These are phyloP conservation scores for Colletotrichum shisoi DNA, from an alignment of 2,329 filamentous ascomycete genomes.

Conservation along the genomic window DNA sequence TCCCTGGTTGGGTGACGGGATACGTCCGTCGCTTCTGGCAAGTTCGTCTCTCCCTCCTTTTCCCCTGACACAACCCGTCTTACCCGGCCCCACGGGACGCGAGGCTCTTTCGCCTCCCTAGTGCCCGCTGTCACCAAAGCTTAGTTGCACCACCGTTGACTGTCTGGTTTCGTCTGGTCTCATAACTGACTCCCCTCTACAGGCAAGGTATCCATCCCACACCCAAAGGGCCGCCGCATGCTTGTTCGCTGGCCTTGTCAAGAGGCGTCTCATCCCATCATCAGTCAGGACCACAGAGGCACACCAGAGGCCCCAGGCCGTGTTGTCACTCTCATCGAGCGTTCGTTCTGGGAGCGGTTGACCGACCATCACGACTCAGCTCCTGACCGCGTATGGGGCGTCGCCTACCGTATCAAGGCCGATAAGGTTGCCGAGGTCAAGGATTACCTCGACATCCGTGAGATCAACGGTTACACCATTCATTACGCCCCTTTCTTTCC, in stretches of 20 bases:
- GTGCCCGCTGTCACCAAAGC: conserved; percentile 31
- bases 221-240: background rate
- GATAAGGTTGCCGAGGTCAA: conserved; percentile 80
- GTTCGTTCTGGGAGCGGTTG: conserved; percentile 80
- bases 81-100: conserved; percentile 23
- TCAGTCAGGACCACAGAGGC: conserved; percentile 93
- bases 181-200: conserved; percentile 33
- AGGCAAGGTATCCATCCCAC: conserved; percentile 49
- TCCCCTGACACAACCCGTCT: conserved; percentile 28
- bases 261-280: conserved; percentile 20
- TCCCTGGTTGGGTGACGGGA: conserved; percentile 89
- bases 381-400: conserved; percentile 82
- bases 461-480: conserved; percentile 97
- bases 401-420: conserved; percentile 83
- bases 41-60: conserved; percentile 62
- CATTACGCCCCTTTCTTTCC: conserved; percentile 88
- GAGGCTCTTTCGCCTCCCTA: conserved; percentile 14
- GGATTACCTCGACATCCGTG: conserved; percentile 90
- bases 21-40: conserved; percentile 99
- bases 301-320: conserved; percentile 87
- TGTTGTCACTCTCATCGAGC: conserved; percentile 91
- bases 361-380: conserved; percentile 70
- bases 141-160: conserved; percentile 27
- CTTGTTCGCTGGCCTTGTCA: background rate
- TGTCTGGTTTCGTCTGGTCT: background rate